phyloP scores from a whole-genome alignment of 1,284 basidiomycete genomes.

The Ustilago trichophora region DNA sequence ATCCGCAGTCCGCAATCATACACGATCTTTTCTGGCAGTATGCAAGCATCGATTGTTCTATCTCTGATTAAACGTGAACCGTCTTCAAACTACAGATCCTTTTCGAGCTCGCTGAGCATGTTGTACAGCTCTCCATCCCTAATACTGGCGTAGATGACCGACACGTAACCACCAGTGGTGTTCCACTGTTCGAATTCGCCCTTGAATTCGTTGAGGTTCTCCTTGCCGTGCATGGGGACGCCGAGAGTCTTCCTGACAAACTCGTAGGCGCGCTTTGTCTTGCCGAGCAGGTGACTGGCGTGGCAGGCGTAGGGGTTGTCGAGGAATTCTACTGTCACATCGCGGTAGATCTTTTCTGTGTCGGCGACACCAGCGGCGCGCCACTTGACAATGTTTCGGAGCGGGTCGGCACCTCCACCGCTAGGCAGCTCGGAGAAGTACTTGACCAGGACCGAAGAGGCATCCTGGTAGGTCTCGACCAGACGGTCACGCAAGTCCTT shows the following conservation, averaged over 20 bases:
- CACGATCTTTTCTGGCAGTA: too few relatives aligned
- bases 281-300: slow-evolving; percentile 52
- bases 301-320: slow-evolving; percentile 56
- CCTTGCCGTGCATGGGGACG: slow-evolving; percentile 59
- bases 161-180: slow-evolving; percentile 49
- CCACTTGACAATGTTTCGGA: slow-evolving; percentile 59
- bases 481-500: slow-evolving; percentile 53
- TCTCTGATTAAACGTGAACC: too few relatives aligned
- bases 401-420: slow-evolving; percentile 57
- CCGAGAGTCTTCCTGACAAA: slow-evolving; percentile 56
- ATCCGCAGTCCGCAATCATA: too few relatives aligned
- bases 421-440: slow-evolving; percentile 57
- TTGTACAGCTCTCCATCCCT: slow-evolving; percentile 50
- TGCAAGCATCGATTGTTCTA: too few relatives aligned
- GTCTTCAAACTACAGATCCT: slow-evolving; percentile 27
- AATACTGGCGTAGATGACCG: slow-evolving; percentile 50
- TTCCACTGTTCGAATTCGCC: slow-evolving; percentile 45
- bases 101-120: slow-evolving; percentile 40
- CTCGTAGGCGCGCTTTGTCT: slow-evolving; percentile 54
- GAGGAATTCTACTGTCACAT: slow-evolving; percentile 53
- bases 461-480: slow-evolving; percentile 54
- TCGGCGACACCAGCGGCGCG: slow-evolving; percentile 46
- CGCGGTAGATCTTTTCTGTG: slow-evolving; percentile 47
- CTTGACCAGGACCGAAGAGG: slow-evolving; percentile 50
- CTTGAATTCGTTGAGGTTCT: slow-evolving; percentile 57